Percentiles rank a stretch among this genome's conserved stretches.
Evolutionary conservation across 495 filamentous ascomycete genomes (phyloP).

Genomic region (Xylaria intraflava): DNA sequence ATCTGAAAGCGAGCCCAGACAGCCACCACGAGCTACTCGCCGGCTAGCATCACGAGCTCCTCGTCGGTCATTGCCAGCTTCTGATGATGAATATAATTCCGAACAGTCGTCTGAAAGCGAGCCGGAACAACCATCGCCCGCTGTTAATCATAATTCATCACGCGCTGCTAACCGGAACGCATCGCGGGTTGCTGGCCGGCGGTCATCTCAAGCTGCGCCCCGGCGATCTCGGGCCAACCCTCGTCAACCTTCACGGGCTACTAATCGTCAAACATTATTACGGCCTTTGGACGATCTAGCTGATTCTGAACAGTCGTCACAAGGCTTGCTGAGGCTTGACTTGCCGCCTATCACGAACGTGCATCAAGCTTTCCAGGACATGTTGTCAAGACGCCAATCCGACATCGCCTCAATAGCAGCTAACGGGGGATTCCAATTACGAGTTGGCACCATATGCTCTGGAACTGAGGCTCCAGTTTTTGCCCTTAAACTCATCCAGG

Average conservation of each 20-base stretch:
- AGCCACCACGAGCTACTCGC: no score
- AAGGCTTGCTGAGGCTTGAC: constrained; percentile 1
- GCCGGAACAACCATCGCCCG: not conserved
- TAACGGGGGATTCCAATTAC: constrained; percentile 28
- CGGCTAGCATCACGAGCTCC: not conserved
- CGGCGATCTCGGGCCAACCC: no score
- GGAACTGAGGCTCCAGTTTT: constrained; percentile 76
- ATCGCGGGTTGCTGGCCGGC: no score
- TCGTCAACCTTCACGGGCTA: no score
- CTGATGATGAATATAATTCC: not conserved
- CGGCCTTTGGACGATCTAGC: not conserved
- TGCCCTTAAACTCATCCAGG: constrained; percentile 49
- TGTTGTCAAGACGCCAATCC: constrained; percentile 11
- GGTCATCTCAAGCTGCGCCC: no score
- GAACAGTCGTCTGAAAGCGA: not conserved
- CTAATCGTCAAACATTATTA: not conserved
- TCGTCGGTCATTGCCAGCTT: not conserved
- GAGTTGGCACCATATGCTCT: constrained; percentile 72
- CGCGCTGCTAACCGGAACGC: no score
- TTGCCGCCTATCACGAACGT: constrained; percentile 21
- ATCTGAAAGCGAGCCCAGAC: no score
- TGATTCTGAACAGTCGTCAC: not conserved
- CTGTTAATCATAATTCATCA: no score
- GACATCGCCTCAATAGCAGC: constrained; percentile 1
- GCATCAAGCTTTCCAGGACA: constrained; percentile 27